Evolutionary conservation across 495 filamentous ascomycete species (phyloP).

Genomic region (Penicillium alfredii): DNA sequence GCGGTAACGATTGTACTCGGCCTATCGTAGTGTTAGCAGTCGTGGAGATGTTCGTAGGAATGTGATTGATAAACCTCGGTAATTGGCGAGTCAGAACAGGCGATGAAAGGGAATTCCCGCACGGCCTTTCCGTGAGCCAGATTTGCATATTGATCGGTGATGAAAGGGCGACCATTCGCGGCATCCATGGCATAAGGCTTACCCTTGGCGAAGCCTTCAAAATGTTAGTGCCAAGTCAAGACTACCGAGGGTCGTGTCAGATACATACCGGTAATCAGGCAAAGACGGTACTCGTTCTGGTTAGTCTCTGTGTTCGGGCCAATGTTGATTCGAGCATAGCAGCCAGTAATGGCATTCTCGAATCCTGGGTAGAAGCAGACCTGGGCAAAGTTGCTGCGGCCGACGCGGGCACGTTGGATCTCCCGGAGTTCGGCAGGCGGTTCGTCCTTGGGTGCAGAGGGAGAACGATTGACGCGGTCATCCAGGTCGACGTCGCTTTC

Average conservation of each 20-base stretch:
- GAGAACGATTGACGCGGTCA: constrained; percentile 40
- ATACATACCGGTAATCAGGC: constrained; percentile 74
- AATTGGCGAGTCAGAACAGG: constrained; percentile 69
- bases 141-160: constrained; percentile 69
- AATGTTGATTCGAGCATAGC: constrained; percentile 75
- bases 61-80: constrained; percentile 54
- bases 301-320: constrained; percentile 63
- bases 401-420: constrained; percentile 73
- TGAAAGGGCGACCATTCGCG: constrained; percentile 61
- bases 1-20: constrained; percentile 79
- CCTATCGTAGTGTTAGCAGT: constrained; percentile 42
- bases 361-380: constrained; percentile 91
- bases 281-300: constrained; percentile 74
- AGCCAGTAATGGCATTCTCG: constrained; percentile 67
- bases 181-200: constrained; percentile 73
- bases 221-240: background rate
- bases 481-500: constrained; percentile 73
- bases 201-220: constrained; percentile 65
- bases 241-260: too few relatives aligned
- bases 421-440: constrained; percentile 67
- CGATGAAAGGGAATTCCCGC: constrained; percentile 75
- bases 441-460: constrained; percentile 44
- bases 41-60: background rate
- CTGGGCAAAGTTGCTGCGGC: constrained; percentile 71
- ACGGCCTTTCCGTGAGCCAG: constrained; percentile 71